Percentiles rank a stretch among this genome's conserved stretches.
Evolutionary conservation across 805 yeast genomes (phyloP).

Genomic region (Isabelozyma pseudorhagii): DNA sequence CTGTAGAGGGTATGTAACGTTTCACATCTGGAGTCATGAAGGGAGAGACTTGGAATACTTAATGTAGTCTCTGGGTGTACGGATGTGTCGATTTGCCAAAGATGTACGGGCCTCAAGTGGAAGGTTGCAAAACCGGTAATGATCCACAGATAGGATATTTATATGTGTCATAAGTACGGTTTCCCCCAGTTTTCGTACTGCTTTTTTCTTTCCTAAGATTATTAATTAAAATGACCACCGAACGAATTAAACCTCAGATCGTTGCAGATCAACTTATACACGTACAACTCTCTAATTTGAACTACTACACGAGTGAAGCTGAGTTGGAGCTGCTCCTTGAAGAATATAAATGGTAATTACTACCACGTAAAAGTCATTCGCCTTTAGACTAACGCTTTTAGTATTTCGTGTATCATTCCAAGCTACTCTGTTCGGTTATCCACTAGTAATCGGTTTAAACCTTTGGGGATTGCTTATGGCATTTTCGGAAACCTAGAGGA

Average conservation of each 20-base stretch:
- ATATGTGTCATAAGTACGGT: background rate
- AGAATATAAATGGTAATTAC: constrained; percentile 42
- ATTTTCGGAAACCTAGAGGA: constrained; percentile 27
- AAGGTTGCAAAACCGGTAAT: background rate
- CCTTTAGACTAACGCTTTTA: constrained; percentile 6
- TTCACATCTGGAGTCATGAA: too few relatives aligned
- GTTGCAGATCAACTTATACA: constrained; percentile 28
- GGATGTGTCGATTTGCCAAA: too few relatives aligned
- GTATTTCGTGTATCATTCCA: constrained; percentile 48
- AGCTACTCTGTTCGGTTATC: constrained; percentile 49
- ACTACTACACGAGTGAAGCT: constrained; percentile 49
- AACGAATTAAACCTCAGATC: background rate
- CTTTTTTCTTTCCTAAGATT: background rate
- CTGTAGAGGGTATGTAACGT: background rate
- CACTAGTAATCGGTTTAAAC: constrained; percentile 36
- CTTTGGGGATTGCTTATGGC: constrained; percentile 54
- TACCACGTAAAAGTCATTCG: background rate
- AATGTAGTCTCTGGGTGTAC: too few relatives aligned
- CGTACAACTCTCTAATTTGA: constrained; percentile 50
- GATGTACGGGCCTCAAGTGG: background rate
- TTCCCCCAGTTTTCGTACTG: background rate
- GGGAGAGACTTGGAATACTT: too few relatives aligned
- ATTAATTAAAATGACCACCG: background rate
- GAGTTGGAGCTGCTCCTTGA: constrained; percentile 46
- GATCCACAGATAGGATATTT: background rate